Conservation (phyloP, 2,329 filamentous ascomycete genomes). For the Colletotrichum somersetense region DNA sequence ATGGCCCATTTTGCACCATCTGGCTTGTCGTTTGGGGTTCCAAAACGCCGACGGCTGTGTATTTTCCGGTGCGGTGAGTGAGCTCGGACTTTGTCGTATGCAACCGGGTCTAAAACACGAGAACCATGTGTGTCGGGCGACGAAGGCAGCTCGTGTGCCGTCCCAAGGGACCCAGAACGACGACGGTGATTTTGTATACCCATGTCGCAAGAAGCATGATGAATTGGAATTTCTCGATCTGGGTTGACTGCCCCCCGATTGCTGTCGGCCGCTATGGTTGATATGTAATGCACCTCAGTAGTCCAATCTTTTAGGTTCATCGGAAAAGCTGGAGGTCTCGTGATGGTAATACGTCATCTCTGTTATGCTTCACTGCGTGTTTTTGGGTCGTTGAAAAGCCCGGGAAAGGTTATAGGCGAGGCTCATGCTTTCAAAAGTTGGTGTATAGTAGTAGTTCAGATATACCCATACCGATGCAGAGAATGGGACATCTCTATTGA, state of each 20-base stretch:
- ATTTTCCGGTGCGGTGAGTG: neutral
- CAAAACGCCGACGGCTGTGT: slow-evolving; percentile 3
- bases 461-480: neutral
- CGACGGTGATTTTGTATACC: neutral
- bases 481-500: no score
- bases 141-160: neutral
- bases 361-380: neutral
- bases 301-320: slow-evolving; percentile 1
- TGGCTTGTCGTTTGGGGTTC: neutral
- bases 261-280: neutral
- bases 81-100: slow-evolving; percentile 18
- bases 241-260: neutral
- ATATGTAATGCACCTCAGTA: neutral
- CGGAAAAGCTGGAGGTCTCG: neutral
- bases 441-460: no score
- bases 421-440: neutral
- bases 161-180: no score
- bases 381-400: neutral
- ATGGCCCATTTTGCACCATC: slow-evolving; percentile 16
- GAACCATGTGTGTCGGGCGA: neutral
- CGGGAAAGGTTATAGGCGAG: no score
- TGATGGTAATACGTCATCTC: neutral
- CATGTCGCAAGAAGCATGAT: neutral
- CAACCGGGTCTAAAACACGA: slow-evolving; percentile 26
- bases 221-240: neutral